Conservation (phyloP, 192 early-diverging fungal species). For the Coemansia sp. region DNA sequence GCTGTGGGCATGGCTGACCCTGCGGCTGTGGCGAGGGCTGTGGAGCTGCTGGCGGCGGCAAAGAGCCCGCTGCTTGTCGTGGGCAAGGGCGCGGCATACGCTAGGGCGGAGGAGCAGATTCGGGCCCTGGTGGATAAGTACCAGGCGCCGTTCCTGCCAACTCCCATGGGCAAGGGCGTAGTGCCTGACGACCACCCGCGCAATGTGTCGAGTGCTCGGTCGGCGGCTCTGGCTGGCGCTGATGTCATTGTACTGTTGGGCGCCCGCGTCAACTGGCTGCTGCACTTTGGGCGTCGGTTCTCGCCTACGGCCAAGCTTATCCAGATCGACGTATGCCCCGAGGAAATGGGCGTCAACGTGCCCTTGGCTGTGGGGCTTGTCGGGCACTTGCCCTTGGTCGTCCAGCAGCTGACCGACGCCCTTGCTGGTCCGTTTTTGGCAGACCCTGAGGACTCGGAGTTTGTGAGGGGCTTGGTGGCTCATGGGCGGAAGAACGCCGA, state of each 20-base stretch:
- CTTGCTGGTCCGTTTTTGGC: conserved; percentile 26
- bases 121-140: conserved; percentile 60
- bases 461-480: conserved; percentile 25
- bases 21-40: conserved; percentile 48
- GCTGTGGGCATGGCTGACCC: conserved; percentile 60
- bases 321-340: conserved; percentile 70
- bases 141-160: conserved; percentile 72
- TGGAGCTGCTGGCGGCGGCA: conserved; percentile 51
- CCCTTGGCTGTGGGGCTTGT: conserved; percentile 58
- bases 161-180: conserved; percentile 76
- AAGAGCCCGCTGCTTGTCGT: conserved; percentile 67
- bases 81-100: conserved; percentile 78
- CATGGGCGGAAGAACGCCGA: conserved; percentile 55
- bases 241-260: conserved; percentile 74
- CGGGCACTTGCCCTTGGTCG: conserved; percentile 64
- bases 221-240: conserved; percentile 64
- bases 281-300: conserved; percentile 72
- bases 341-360: conserved; percentile 67
- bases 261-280: conserved; percentile 75
- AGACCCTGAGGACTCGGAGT: conserved; percentile 21
- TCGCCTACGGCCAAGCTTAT: conserved; percentile 63
- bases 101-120: conserved; percentile 67
- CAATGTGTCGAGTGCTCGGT: conserved; percentile 68
- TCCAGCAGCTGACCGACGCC: conserved; percentile 58
- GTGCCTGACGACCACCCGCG: conserved; percentile 65